Base-by-base conservation (phyloP, 2,329 filamentous ascomycete genomes). In the Talaromyces sp. region DNA sequence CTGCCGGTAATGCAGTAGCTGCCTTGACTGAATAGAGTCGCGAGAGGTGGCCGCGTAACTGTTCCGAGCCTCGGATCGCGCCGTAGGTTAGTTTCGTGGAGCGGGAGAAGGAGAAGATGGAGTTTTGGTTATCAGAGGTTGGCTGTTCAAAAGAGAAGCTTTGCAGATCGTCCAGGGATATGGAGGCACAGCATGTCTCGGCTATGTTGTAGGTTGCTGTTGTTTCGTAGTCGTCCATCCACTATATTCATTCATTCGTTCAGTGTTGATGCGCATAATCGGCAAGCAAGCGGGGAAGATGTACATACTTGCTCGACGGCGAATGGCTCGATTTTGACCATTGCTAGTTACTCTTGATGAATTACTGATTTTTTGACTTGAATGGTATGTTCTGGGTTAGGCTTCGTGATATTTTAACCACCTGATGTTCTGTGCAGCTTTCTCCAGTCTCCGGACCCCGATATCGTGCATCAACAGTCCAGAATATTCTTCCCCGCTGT, bases 11-110 rank as follows among this genome's bases (percentile, higher is more conserved):
- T 5, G 76, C 75, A 1, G 71, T 75, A 1, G 72, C 70, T 61
- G 73, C 74, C 61, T 84, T 81, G 21, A 79, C 78, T 4, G 84
- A 84, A 68, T 89, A 89, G 3, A 89, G 77, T 17, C 79, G 76
- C 5, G 88, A 82, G 13, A 94, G 80, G 46, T 84, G 85, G 58
- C 76, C 75, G 21, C 89, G 83, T 22, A 94, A 76, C 35, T 78
- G 75, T 6, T 81, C 75, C 0, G 85, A 89, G 31, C 87, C 90
- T 17, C 81, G 81, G 60, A 93, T 92, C 15, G 84, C 77, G 22
- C 89, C 89, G 70, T 95, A 93, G 5, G 82, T 86, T 53, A 94
- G 81, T 62, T 81, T 81, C 4, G 82, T 81, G 5, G 82, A 78
- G 41, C 79, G 69, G 41, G 75, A 77, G 67, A 75, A 82, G 54